Base-by-base conservation (phyloP, 345 rosid genomes). In the Lepidium aucheri region DNA sequence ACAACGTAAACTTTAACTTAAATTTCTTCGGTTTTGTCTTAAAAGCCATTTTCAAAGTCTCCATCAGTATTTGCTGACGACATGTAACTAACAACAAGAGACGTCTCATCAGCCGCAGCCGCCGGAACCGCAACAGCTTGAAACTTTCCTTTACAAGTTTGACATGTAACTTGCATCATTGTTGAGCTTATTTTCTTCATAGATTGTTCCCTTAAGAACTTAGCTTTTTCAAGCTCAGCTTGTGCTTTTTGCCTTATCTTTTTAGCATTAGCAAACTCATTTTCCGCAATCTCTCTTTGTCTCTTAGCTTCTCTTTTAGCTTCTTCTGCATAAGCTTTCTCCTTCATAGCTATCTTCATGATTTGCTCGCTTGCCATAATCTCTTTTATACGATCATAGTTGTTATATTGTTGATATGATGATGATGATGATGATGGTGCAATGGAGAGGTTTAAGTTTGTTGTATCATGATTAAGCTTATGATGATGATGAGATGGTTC, bases 31-130 rank as follows among this genome's bases (percentile, higher is more conserved):
- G 9, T 45, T 45, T 62, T 39, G 15, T 18, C 33, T 20, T 56
- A 32, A 50, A 72, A 18, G 24, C 46, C 9, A 24, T 49, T 46
- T 26, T 47, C 57, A 35, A 59, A 34, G 14, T 67, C 96, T 32
- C 92, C 93, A 63, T 86, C 93, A 1, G 93, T 89, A 38, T 86
- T 84, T 10, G 86, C 90, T 8, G 90, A 86, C 12, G 96, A 89
- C 86, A 89, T 77, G 76, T 86, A 89, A 80, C 96, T 89, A 72
- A 82, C 75, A 16, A 78, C 92, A 34, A 89, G 78, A 9, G 93
- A 86, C 17, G 86, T 86, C 72, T 89, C 96, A 8, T 89, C 93
- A 4, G 85, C 85, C 26, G 72, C 40, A 32, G 53, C 70, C 18
- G 53, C 67, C 5, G 77, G 69, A 17, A 60, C 60, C 2, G 78